Percentiles rank a stretch among this genome's conserved stretches.
phyloP scores from a whole-genome alignment of 1,139 yeast genomes.

The Wickerhamiella pararugosa region DNA sequence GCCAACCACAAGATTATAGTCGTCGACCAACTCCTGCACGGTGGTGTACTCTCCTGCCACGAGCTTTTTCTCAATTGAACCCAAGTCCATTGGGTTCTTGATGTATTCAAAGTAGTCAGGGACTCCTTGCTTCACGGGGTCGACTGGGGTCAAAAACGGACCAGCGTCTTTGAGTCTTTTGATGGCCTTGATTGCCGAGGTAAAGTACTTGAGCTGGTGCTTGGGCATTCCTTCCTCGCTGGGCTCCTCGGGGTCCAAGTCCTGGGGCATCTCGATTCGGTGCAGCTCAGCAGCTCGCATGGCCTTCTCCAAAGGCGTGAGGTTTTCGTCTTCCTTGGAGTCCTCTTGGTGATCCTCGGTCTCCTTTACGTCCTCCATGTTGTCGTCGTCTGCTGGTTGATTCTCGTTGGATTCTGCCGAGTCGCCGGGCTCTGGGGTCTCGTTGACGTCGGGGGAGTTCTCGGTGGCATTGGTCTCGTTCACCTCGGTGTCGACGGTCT shows the following conservation, averaged over 20 bases:
- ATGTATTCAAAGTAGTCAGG: conserved; percentile 82
- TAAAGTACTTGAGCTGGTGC: conserved; percentile 58
- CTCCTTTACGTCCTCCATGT: conserved; percentile 3
- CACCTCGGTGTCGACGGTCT: not conserved
- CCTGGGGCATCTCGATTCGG: conserved; percentile 14
- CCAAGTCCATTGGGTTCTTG: conserved; percentile 81
- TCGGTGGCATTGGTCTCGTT: not conserved
- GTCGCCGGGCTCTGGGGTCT: conserved; percentile 6
- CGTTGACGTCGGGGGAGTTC: conserved; percentile 2
- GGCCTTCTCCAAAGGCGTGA: conserved; percentile 14
- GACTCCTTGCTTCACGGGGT: conserved; percentile 70
- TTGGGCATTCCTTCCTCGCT: conserved; percentile 50
- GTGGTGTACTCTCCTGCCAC: conserved; percentile 53
- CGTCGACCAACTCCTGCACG: conserved; percentile 54
- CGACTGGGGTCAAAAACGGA: conserved; percentile 85
- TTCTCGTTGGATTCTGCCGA: conserved; percentile 8
- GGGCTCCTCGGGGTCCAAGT: conserved; percentile 18
- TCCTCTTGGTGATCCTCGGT: not conserved
- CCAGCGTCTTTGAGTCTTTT: conserved; percentile 84
- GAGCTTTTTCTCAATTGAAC: conserved; percentile 77
- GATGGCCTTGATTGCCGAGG: conserved; percentile 40
- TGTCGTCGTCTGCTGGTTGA: conserved; percentile 6
- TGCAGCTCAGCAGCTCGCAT: conserved; percentile 13
- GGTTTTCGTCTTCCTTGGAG: conserved; percentile 4
- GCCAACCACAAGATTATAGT: conserved; percentile 69